These are phyloP conservation scores for Huntiella decipiens DNA, from an alignment of 2,329 filamentous ascomycete genomes.

Conservation along the genomic window DNA sequence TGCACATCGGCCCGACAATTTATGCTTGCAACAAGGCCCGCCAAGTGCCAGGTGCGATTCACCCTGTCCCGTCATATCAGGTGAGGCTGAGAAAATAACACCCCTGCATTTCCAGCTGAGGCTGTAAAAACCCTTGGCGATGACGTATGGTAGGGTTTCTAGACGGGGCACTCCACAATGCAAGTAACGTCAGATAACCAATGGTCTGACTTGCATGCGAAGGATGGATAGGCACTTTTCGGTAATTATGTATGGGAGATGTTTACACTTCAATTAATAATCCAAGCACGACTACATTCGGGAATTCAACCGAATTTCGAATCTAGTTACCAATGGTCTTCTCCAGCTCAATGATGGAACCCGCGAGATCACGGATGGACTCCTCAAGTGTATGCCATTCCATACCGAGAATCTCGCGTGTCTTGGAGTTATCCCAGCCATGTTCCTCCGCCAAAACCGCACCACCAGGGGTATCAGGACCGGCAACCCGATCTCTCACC, in stretches of 20 bases:
- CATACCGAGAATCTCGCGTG: constrained; percentile 40
- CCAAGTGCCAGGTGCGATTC: no score
- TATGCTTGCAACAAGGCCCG: no score
- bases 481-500: constrained; percentile 27
- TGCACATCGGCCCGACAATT: no score
- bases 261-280: neutral
- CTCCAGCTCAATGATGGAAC: constrained; percentile 8
- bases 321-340: constrained; percentile 1
- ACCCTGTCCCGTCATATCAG: no score
- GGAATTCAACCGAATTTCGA: neutral
- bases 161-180: no score
- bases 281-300: neutral
- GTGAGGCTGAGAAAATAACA: no score
- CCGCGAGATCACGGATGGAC: constrained; percentile 21
- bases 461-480: constrained; percentile 25
- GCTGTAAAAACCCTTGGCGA: no score
- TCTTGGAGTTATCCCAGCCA: constrained; percentile 37
- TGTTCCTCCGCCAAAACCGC: constrained; percentile 26
- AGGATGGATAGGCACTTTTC: no score
- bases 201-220: no score
- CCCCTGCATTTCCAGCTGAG: no score
- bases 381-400: constrained; percentile 44
- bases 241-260: neutral
- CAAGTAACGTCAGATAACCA: no score
- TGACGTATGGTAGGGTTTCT: no score